phyloP scores from a whole-genome alignment of 2,329 filamentous ascomycete species.

The Chrysoporthe cubensis region DNA sequence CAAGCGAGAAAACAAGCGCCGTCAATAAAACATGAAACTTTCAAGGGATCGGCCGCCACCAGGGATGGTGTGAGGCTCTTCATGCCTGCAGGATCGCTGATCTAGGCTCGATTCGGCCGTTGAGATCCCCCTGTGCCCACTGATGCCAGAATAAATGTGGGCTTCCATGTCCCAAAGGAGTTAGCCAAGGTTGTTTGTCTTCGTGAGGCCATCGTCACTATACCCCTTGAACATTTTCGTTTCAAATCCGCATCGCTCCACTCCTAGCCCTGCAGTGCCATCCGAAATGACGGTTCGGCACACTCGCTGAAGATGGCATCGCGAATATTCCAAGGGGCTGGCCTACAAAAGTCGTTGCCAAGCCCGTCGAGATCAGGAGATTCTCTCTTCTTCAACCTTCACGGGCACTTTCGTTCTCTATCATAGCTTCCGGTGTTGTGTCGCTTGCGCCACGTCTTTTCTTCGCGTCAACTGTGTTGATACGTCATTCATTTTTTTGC shows the following conservation, averaged over 20 bases:
- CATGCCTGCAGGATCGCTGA: background rate
- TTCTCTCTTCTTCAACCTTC: constrained; percentile 16
- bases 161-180: background rate
- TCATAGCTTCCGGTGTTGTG: constrained; percentile 11
- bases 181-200: background rate
- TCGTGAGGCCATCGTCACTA: constrained; percentile 2
- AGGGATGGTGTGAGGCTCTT: constrained; percentile 17
- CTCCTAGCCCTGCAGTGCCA: constrained; percentile 14
- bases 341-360: constrained; percentile 16
- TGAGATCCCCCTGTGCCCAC: background rate
- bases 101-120: constrained; percentile 11
- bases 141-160: background rate
- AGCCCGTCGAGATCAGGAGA: constrained; percentile 10
- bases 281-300: constrained; percentile 20
- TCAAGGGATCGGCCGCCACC: constrained; percentile 7
- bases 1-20: constrained; percentile 16
- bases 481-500: constrained; percentile 26
- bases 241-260: constrained; percentile 17
- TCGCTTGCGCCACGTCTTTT: constrained; percentile 26
- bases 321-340: background rate
- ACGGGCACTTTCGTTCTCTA: constrained; percentile 22
- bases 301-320: constrained; percentile 13
- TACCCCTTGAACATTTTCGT: constrained; percentile 10
- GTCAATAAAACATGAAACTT: constrained; percentile 22
- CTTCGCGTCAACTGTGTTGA: constrained; percentile 25